These are phyloP conservation scores for Nothophytophthora sp. DNA, from an alignment of 352 stramenopile genomes.

Conservation along the genomic window DNA sequence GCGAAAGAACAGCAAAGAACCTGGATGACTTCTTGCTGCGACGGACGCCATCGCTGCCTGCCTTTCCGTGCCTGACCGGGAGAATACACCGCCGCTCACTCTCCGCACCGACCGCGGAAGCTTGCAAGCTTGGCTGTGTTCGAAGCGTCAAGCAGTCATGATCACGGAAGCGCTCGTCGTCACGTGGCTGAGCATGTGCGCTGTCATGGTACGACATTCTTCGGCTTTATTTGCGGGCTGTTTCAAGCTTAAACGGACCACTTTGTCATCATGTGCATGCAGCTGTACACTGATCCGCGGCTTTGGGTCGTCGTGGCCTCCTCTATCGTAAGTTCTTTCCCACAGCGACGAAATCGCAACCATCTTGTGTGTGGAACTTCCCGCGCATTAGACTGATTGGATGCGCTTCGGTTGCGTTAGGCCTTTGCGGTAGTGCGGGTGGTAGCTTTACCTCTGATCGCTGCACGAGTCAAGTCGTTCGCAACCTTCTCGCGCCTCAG, in stretches of 20 bases:
- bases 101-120: background rate
- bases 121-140: too few relatives aligned
- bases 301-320: conserved; percentile 68
- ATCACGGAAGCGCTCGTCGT: conserved; percentile 55
- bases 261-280: conserved; percentile 5
- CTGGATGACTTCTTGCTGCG: background rate
- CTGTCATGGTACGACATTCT: conserved; percentile 46
- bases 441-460: conserved; percentile 33
- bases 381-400: background rate
- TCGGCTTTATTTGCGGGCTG: background rate
- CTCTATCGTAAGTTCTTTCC: conserved; percentile 41
- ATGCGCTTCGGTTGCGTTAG: conserved; percentile 14
- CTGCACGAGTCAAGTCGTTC: conserved; percentile 47
- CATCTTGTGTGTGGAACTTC: background rate
- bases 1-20: conserved; percentile 8
- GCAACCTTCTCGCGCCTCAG: conserved; percentile 37
- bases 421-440: conserved; percentile 54
- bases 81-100: background rate
- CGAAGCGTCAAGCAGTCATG: too few relatives aligned
- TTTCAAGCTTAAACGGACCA: background rate
- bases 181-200: conserved; percentile 66
- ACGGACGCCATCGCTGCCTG: too few relatives aligned
- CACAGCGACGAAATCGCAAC: background rate
- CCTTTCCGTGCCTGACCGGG: too few relatives aligned
- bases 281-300: conserved; percentile 60